Evolutionary conservation across 2,329 filamentous ascomycete species (phyloP).

Genomic region (Cladosporium sp.): DNA sequence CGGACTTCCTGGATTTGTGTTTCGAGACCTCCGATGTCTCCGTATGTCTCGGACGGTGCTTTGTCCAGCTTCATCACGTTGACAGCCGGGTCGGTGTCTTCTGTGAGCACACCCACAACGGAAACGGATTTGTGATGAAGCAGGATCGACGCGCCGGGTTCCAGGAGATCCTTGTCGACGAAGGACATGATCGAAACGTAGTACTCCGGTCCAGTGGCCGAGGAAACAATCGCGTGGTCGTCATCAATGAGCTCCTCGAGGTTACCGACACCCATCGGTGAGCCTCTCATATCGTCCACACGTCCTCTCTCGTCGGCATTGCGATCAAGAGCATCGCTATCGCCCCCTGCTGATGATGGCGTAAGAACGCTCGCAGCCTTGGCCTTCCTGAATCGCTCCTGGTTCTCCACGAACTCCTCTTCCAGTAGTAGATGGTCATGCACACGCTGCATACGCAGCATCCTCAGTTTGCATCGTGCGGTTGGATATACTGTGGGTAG

Average conservation of each 20-base stretch:
- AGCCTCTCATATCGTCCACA: constrained; percentile 97
- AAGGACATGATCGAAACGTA: constrained; percentile 99
- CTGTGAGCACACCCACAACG: constrained; percentile 93
- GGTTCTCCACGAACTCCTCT: constrained; percentile 98
- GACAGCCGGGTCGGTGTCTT: constrained; percentile 90
- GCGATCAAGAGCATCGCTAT: constrained; percentile 74
- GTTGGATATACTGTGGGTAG: constrained; percentile 91
- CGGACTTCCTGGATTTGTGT: constrained; percentile 94
- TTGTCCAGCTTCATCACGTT: constrained; percentile 99
- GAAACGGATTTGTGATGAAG: constrained; percentile 97
- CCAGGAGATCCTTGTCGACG: constrained; percentile 95
- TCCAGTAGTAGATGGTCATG: constrained; percentile 96
- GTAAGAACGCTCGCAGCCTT: constrained; percentile 71
- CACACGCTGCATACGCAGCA: constrained; percentile 96
- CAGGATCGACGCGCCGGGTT: constrained; percentile 91
- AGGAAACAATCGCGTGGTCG: constrained; percentile 97
- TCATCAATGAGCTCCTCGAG: constrained; percentile 98
- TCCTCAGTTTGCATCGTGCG: constrained; percentile 92
- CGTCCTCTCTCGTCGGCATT: constrained; percentile 91
- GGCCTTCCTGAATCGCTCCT: constrained; percentile 89
- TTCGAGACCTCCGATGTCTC: constrained; percentile 95
- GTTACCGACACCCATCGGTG: constrained; percentile 96
- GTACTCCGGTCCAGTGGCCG: constrained; percentile 95
- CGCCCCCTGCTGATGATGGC: constrained; percentile 54
- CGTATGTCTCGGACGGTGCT: constrained; percentile 95